Conservation (phyloP, 345 rosid species). For the Chamaenerion angustifolium region DNA sequence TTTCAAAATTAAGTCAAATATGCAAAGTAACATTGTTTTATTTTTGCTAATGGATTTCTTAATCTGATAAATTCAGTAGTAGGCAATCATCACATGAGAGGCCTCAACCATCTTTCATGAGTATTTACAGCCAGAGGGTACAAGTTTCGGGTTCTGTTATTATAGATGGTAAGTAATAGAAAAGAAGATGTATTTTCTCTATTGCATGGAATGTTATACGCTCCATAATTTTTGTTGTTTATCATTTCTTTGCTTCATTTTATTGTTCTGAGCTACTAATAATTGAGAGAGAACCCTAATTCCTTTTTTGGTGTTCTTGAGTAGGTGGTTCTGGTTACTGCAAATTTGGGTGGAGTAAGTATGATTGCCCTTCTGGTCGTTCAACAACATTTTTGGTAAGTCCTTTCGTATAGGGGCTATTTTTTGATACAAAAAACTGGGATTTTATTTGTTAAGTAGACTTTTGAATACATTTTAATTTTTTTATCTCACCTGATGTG, state of each 20-base stretch:
- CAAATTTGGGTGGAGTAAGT: constrained; percentile 88
- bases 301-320: constrained; percentile 1
- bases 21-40: too few relatives aligned
- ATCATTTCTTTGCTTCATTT: too few relatives aligned
- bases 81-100: constrained; percentile 25
- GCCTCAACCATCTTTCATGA: constrained; percentile 46
- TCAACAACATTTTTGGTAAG: constrained; percentile 75
- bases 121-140: constrained; percentile 47
- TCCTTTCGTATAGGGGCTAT: constrained; percentile 2
- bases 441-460: neutral
- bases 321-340: constrained; percentile 93
- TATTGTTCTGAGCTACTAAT: neutral
- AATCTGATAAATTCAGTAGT: constrained; percentile 6
- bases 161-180: constrained; percentile 48
- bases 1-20: too few relatives aligned
- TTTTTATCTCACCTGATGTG: constrained; percentile 9
- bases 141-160: constrained; percentile 57
- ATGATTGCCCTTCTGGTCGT: constrained; percentile 53
- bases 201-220: too few relatives aligned
- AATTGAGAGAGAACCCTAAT: neutral
- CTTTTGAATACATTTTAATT: neutral
- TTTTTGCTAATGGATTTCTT: too few relatives aligned
- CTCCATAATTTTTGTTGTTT: too few relatives aligned
- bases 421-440: neutral
- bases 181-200: too few relatives aligned